Evolutionary conservation across 2,329 filamentous ascomycete species (phyloP).

Genomic region (Microdochium bolleyi): DNA sequence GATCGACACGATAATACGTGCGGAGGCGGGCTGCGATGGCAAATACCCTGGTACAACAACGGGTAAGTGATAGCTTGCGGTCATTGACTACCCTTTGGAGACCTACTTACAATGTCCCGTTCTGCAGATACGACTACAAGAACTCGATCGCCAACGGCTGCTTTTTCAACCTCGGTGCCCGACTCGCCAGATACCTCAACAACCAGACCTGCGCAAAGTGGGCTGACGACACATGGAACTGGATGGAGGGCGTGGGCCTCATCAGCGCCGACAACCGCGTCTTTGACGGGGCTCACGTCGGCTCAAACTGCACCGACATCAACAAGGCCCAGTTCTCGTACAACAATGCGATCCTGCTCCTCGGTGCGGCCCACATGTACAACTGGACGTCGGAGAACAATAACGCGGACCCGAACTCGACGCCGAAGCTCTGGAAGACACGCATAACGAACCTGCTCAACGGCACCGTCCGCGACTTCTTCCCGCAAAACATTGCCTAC

Average conservation of each 20-base stretch:
- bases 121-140: slow-evolving; percentile 6
- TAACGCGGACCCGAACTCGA: not conserved
- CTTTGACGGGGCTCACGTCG: slow-evolving; percentile 38
- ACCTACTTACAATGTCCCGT: not conserved
- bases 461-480: slow-evolving; percentile 39
- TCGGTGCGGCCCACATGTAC: slow-evolving; percentile 29
- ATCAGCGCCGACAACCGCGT: slow-evolving; percentile 34
- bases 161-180: slow-evolving; percentile 42
- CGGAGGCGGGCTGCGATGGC: slow-evolving; percentile 58
- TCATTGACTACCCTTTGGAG: not conserved
- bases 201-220: slow-evolving; percentile 56
- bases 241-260: slow-evolving; percentile 34
- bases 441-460: slow-evolving; percentile 39
- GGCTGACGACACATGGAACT: slow-evolving; percentile 51
- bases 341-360: slow-evolving; percentile 39
- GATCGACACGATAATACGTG: slow-evolving; percentile 52
- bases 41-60: slow-evolving; percentile 52
- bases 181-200: slow-evolving; percentile 55
- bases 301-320: slow-evolving; percentile 33
- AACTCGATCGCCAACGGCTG: slow-evolving; percentile 34
- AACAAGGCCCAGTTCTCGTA: slow-evolving; percentile 42
- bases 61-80: slow-evolving; percentile 39
- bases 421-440: slow-evolving; percentile 30
- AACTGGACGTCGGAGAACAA: slow-evolving; percentile 13
- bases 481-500: slow-evolving; percentile 37